Conservation (phyloP, 2,329 filamentous ascomycete species). For the Graphiopsis chlorocephala region DNA sequence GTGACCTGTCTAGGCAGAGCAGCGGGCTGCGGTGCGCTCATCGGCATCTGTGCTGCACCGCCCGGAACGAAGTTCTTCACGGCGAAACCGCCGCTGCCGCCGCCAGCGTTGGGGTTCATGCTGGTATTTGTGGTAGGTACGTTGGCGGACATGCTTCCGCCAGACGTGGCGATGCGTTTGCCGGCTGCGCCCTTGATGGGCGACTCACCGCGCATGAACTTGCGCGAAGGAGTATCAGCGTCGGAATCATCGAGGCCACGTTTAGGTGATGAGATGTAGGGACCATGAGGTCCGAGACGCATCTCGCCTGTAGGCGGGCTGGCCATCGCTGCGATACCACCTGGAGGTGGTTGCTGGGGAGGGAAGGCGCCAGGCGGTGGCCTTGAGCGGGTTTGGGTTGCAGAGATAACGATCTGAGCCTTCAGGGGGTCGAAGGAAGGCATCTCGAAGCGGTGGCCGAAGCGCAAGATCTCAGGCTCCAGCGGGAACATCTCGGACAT, state of each 20-base stretch:
- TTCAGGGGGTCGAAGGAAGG: conserved; percentile 74
- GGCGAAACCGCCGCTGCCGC: conserved; percentile 30
- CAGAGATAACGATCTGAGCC: conserved; percentile 80
- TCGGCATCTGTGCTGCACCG: conserved; percentile 3
- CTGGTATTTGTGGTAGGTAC: conserved; percentile 25
- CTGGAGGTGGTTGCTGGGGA: conserved; percentile 7
- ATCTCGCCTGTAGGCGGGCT: conserved; percentile 22
- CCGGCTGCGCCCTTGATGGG: conserved; percentile 89
- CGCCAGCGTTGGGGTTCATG: conserved; percentile 1
- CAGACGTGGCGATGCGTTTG: conserved; percentile 57
- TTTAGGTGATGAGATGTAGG: conserved; percentile 44
- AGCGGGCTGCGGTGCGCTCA: conserved; percentile 45
- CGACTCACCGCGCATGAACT: conserved; percentile 83
- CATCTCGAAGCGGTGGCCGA: conserved; percentile 70
- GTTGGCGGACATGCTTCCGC: conserved; percentile 18
- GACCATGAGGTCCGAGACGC: conserved; percentile 34
- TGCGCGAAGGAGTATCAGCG: conserved; percentile 71
- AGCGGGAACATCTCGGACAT: conserved; percentile 94
- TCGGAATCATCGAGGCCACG: conserved; percentile 60
- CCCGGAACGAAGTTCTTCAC: conserved; percentile 33
- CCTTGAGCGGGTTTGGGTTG: conserved; percentile 67
- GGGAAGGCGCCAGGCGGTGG: conserved; percentile 9
- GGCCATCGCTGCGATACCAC: conserved; percentile 5
- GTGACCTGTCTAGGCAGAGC: conserved; percentile 69
- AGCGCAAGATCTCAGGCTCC: conserved; percentile 73